Percentiles rank a stretch among this genome's conserved stretches.
Conservation (phyloP, 805 yeast species). For the Saccharomycopsis capsularis region DNA sequence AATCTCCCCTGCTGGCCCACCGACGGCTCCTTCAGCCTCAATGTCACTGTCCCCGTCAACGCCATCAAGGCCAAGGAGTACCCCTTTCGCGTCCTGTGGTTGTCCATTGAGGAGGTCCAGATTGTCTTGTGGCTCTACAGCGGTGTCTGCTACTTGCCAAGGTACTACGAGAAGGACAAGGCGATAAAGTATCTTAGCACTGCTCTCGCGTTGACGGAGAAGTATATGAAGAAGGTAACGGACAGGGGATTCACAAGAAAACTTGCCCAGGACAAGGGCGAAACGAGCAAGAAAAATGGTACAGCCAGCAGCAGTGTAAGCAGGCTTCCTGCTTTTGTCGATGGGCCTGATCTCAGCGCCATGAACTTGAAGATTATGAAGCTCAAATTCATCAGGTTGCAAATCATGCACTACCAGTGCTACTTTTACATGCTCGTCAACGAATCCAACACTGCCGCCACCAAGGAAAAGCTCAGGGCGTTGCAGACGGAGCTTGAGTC, state of each 20-base stretch:
- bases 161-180: slow-evolving; percentile 14
- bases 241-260: background rate
- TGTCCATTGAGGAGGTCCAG: slow-evolving; percentile 21
- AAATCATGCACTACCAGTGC: slow-evolving; percentile 13
- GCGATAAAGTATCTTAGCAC: slow-evolving; percentile 15
- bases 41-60: slow-evolving; percentile 6
- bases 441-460: background rate
- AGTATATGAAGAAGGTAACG: slow-evolving; percentile 3
- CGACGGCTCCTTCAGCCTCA: slow-evolving; percentile 14
- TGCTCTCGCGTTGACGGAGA: slow-evolving; percentile 10
- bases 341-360: background rate
- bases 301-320: background rate
- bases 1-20: slow-evolving; percentile 17
- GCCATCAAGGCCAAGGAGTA: background rate
- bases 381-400: slow-evolving; percentile 16
- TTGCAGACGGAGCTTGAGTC: slow-evolving; percentile 4
- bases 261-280: background rate
- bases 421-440: slow-evolving; percentile 8
- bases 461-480: background rate
- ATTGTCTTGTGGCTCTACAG: slow-evolving; percentile 15
- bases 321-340: too few relatives aligned
- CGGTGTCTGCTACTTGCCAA: slow-evolving; percentile 15
- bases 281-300: background rate
- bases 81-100: slow-evolving; percentile 17
- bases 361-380: slow-evolving; percentile 9